These are phyloP conservation scores for Gentiana dahurica DNA, from an alignment of 257 asterid genomes.

Conservation along the genomic window DNA sequence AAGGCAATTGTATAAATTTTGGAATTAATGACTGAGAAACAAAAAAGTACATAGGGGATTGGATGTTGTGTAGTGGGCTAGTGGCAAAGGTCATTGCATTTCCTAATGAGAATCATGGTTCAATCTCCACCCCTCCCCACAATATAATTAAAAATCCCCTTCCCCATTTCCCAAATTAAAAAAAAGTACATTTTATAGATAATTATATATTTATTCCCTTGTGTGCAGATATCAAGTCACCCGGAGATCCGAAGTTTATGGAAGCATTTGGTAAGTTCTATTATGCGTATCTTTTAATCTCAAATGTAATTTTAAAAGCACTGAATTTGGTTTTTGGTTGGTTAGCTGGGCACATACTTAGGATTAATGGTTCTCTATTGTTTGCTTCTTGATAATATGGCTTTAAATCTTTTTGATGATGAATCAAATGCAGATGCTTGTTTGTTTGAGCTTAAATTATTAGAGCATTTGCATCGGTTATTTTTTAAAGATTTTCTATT, in stretches of 20 bases:
- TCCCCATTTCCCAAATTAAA: neutral
- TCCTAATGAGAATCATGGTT: too few species aligned
- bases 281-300: neutral
- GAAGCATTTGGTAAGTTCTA: slow-evolving; percentile 85
- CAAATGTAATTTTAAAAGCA: too few species aligned
- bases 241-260: slow-evolving; percentile 72
- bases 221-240: slow-evolving; percentile 74
- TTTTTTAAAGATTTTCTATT: too few species aligned
- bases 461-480: too few species aligned
- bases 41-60: too few species aligned
- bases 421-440: neutral
- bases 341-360: neutral
- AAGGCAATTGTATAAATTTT: too few species aligned
- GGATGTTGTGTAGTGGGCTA: too few species aligned
- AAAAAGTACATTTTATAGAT: slow-evolving; percentile 1
- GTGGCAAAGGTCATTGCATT: too few species aligned
- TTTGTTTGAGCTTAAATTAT: too few species aligned
- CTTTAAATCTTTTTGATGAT: neutral
- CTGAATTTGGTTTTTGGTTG: neutral
- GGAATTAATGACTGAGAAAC: too few species aligned
- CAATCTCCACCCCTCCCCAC: too few species aligned
- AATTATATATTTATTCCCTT: slow-evolving; percentile 7
- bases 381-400: neutral
- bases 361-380: neutral
- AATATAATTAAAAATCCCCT: too few species aligned